A percentile compares a stretch with the other conserved stretches of the same genome.
These are phyloP conservation scores for Fusarium sp. DNA, from an alignment of 2,329 filamentous ascomycete genomes.

Conservation along the genomic window DNA sequence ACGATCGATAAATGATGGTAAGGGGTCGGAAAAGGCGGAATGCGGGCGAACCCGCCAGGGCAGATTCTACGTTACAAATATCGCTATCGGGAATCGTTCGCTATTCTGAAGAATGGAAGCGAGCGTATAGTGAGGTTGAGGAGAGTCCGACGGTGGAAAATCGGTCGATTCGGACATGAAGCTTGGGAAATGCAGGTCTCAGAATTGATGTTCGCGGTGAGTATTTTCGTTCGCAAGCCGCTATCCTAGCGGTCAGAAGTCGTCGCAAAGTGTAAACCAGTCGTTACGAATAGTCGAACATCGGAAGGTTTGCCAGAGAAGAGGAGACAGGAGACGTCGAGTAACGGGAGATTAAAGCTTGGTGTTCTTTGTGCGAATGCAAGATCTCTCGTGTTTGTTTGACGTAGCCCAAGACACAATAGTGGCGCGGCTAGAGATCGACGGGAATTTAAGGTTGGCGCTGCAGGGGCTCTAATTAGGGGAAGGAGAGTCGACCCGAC, in stretches of 20 bases:
- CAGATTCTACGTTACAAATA: conserved; percentile 8
- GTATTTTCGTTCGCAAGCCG: conserved; percentile 26
- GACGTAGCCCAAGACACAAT: conserved; percentile 31
- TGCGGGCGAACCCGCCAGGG: conserved; percentile 44
- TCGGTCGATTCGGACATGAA: conserved; percentile 20
- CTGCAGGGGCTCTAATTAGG: conserved; percentile 36
- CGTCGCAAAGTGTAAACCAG: conserved; percentile 3
- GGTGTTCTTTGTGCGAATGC: conserved; percentile 38
- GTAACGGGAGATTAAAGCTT: conserved; percentile 28
- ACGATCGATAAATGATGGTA: not conserved
- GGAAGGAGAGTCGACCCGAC: not conserved
- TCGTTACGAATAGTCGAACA: not conserved
- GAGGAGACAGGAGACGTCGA: conserved; percentile 1
- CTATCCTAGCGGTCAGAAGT: conserved; percentile 15
- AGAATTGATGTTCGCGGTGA: conserved; percentile 33
- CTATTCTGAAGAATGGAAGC: conserved; percentile 16
- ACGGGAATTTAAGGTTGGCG: conserved; percentile 37
- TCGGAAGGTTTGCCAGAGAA: not conserved
- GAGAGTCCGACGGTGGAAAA: conserved; percentile 3
- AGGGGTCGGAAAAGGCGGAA: conserved; percentile 42
- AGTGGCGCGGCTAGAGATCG: conserved; percentile 41
- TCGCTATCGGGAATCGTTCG: conserved; percentile 1
- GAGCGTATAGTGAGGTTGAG: not conserved
- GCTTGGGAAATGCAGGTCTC: conserved; percentile 23
- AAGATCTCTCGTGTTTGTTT: conserved; percentile 43